These are phyloP conservation scores for Firmiana major DNA, from an alignment of 345 rosid genomes.

Conservation along the genomic window DNA sequence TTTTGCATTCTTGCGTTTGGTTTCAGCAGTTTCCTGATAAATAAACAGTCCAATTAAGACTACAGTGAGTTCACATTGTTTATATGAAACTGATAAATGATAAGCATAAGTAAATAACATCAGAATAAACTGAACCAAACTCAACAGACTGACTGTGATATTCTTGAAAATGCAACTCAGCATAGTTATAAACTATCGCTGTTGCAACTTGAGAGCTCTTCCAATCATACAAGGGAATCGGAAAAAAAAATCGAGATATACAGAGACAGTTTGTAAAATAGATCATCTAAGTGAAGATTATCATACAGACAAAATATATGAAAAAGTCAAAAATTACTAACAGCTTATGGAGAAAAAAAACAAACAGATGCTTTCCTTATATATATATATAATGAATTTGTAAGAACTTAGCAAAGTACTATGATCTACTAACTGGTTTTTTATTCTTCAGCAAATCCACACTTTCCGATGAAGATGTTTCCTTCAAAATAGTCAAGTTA, in stretches of 20 bases:
- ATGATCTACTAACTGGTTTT: slow-evolving; percentile 50
- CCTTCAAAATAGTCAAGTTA: slow-evolving; percentile 35
- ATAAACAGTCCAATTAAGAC: slow-evolving; percentile 15
- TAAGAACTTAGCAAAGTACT: not conserved
- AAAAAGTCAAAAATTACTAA: not conserved
- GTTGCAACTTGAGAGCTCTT: not conserved
- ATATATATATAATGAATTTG: too few relatives aligned
- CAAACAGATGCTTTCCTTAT: not conserved
- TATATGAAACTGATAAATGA: not conserved
- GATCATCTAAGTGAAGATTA: not conserved
- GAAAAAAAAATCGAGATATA: not conserved
- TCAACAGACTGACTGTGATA: not conserved
- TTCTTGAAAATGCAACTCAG: not conserved
- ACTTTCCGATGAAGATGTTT: slow-evolving; percentile 40
- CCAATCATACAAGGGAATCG: not conserved
- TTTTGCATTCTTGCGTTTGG: slow-evolving; percentile 65
- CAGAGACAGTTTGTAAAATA: not conserved
- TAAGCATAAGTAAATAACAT: slow-evolving; percentile 5
- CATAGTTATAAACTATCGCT: not conserved
- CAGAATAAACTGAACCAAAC: slow-evolving; percentile 4
- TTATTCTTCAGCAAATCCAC: slow-evolving; percentile 42
- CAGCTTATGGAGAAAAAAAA: not conserved
- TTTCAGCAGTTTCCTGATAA: slow-evolving; percentile 60
- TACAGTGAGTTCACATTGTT: not conserved
- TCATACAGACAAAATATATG: not conserved